Conservation (phyloP, 1,139 yeast genomes). For the Diutina catenulata region DNA sequence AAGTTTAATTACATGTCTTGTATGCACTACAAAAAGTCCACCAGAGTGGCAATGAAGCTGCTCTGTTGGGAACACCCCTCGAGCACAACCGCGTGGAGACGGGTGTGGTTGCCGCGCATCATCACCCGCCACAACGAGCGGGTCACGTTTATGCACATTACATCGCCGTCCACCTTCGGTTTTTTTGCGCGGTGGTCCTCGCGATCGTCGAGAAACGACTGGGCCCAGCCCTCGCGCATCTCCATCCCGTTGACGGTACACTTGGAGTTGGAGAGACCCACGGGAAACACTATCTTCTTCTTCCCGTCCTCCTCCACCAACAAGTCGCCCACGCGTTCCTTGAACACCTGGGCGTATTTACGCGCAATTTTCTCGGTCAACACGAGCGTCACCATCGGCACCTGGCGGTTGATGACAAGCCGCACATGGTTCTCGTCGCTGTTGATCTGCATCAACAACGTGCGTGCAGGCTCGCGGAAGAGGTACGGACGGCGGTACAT, state of each 20-base stretch:
- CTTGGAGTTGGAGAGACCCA: conserved; percentile 18
- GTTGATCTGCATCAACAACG: conserved; percentile 45
- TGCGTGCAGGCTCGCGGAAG: conserved; percentile 26
- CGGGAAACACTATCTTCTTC: conserved; percentile 15
- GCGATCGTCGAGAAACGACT: conserved; percentile 14
- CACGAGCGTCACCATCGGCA: conserved; percentile 17
- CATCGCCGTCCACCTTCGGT: conserved; percentile 16
- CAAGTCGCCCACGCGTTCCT: conserved; percentile 14
- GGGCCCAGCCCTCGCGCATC: conserved; percentile 25
- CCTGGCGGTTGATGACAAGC: conserved; percentile 19
- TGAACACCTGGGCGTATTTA: conserved; percentile 18
- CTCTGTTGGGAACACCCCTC: conserved; percentile 20
- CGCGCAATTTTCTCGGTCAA: conserved; percentile 16
- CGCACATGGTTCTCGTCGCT: conserved; percentile 11
- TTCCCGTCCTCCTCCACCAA: conserved; percentile 12
- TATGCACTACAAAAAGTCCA: conserved; percentile 13
- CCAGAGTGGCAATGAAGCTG: conserved; percentile 11
- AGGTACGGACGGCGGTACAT: conserved; percentile 49
- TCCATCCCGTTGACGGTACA: conserved; percentile 25
- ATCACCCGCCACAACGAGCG: conserved; percentile 25
- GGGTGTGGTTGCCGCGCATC: conserved; percentile 14
- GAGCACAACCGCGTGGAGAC: conserved; percentile 21
- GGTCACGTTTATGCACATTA: conserved; percentile 22
- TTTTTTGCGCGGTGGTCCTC: conserved; percentile 4
- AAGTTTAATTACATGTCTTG: neutral